Percentiles rank a stretch among this genome's conserved stretches.
Evolutionary conservation across 495 filamentous ascomycete species (phyloP).

Genomic region (Penicillium nucicola): DNA sequence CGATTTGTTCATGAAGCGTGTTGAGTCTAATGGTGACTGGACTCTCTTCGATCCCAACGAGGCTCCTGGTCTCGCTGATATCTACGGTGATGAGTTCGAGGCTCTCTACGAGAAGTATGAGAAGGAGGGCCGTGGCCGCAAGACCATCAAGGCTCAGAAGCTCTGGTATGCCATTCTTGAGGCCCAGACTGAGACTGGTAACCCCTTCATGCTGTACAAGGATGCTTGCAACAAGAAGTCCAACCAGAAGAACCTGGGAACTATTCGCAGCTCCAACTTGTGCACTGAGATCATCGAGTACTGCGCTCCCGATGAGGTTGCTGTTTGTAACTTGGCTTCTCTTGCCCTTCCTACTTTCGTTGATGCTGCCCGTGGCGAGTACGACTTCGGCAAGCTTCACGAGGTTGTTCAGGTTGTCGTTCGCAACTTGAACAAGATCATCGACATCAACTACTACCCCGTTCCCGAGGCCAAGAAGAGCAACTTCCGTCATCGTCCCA

Average conservation of each 20-base stretch:
- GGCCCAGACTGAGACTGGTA: slow-evolving; percentile 96
- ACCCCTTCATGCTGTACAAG: slow-evolving; percentile 99
- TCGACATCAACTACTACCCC: slow-evolving; percentile 95
- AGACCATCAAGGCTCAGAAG: slow-evolving; percentile 94
- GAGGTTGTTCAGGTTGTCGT: slow-evolving; percentile 87
- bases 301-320: slow-evolving; percentile 93
- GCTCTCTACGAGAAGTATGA: slow-evolving; percentile 94
- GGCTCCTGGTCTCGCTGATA: slow-evolving; percentile 89
- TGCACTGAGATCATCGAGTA: slow-evolving; percentile 99
- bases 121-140: slow-evolving; percentile 80
- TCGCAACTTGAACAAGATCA: slow-evolving; percentile 94
- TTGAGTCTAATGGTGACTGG: slow-evolving; percentile 93
- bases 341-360: slow-evolving; percentile 87
- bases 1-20: slow-evolving; percentile 99
- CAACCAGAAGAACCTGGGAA: slow-evolving; percentile 99
- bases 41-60: slow-evolving; percentile 97
- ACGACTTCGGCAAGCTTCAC: slow-evolving; percentile 93
- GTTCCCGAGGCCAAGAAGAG: slow-evolving; percentile 87
- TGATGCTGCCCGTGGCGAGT: slow-evolving; percentile 73
- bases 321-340: slow-evolving; percentile 96
- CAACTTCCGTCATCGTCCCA: slow-evolving; percentile 93
- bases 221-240: slow-evolving; percentile 97
- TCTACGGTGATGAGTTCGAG: slow-evolving; percentile 96
- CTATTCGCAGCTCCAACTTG: slow-evolving; percentile 95
- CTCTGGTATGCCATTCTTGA: slow-evolving; percentile 98